Conservation (phyloP, 345 rosid species). For the Aethionema arabicum region DNA sequence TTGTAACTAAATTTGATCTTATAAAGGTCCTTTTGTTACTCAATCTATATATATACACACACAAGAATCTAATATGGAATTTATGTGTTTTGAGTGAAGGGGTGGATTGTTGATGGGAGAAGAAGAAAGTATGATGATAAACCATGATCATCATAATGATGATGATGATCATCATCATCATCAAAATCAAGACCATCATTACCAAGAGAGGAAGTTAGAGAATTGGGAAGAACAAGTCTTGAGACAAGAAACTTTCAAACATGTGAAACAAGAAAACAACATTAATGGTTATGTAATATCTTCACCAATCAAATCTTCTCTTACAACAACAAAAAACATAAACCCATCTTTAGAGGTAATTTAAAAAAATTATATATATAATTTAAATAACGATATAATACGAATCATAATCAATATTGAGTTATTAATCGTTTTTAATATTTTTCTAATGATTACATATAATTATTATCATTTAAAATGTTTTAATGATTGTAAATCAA, state of each 20-base stretch:
- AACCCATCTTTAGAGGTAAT: neutral
- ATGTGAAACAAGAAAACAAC: slow-evolving; percentile 24
- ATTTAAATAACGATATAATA: too few species aligned
- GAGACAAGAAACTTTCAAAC: slow-evolving; percentile 18
- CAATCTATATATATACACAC: neutral
- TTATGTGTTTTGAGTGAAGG: slow-evolving; percentile 37
- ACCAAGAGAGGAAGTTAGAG: slow-evolving; percentile 23
- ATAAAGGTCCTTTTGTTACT: neutral
- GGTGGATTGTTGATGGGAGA: slow-evolving; percentile 60
- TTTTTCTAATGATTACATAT: too few species aligned
- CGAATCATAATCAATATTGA: too few species aligned
- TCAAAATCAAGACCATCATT: slow-evolving; percentile 24
- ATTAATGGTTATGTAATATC: slow-evolving; percentile 20
- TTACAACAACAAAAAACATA: slow-evolving; percentile 17
- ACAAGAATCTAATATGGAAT: slow-evolving; percentile 20
- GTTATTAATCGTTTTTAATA: too few species aligned
- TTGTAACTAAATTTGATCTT: neutral
- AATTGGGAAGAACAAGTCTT: slow-evolving; percentile 29
- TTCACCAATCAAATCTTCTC: slow-evolving; percentile 30
- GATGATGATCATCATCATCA: slow-evolving; percentile 23
- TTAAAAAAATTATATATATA: neutral
- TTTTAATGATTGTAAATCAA: too few species aligned
- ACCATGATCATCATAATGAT: slow-evolving; percentile 15
- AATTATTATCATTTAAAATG: neutral
- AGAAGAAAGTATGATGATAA: slow-evolving; percentile 43